These are phyloP conservation scores for Lodderomyces orthopsilosis DNA, from an alignment of 1,139 yeast genomes.

Conservation along the genomic window DNA sequence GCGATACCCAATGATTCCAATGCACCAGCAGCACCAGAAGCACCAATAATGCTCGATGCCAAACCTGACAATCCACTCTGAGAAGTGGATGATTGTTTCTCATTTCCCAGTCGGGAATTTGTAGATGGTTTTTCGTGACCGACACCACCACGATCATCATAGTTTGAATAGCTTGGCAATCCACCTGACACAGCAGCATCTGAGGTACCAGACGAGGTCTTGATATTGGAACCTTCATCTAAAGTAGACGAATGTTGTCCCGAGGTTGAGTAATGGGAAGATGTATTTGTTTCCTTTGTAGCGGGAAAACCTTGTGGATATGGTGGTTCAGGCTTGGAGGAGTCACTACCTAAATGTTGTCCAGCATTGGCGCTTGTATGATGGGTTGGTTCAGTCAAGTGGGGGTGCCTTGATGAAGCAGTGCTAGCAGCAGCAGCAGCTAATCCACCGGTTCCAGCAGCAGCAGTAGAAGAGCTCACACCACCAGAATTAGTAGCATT, in stretches of 20 bases:
- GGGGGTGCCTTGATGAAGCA: conserved; percentile 8
- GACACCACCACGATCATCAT: conserved; percentile 1
- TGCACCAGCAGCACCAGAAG: conserved; percentile 6
- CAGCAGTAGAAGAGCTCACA: conserved; percentile 2
- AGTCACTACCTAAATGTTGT: neutral
- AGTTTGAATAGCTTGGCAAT: conserved; percentile 4
- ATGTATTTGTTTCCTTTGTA: neutral
- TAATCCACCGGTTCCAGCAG: conserved; percentile 9
- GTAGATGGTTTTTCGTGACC: neutral
- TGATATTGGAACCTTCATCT: neutral
- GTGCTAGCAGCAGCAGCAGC: conserved; percentile 11
- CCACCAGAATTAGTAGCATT: neutral
- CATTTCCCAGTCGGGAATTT: neutral
- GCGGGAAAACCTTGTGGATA: conserved; percentile 9
- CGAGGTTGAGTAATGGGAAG: neutral
- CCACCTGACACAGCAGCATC: conserved; percentile 2
- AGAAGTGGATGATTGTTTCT: neutral
- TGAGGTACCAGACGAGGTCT: neutral
- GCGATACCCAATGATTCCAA: conserved; percentile 5
- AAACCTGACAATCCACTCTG: conserved; percentile 5
- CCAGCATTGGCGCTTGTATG: conserved; percentile 5
- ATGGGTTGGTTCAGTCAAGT: conserved; percentile 8
- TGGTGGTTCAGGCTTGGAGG: conserved; percentile 5
- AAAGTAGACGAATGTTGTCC: neutral
- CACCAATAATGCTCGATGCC: conserved; percentile 5